phyloP scores from a whole-genome alignment of 2,329 filamentous ascomycete genomes.

The Meredithiella fracta region DNA sequence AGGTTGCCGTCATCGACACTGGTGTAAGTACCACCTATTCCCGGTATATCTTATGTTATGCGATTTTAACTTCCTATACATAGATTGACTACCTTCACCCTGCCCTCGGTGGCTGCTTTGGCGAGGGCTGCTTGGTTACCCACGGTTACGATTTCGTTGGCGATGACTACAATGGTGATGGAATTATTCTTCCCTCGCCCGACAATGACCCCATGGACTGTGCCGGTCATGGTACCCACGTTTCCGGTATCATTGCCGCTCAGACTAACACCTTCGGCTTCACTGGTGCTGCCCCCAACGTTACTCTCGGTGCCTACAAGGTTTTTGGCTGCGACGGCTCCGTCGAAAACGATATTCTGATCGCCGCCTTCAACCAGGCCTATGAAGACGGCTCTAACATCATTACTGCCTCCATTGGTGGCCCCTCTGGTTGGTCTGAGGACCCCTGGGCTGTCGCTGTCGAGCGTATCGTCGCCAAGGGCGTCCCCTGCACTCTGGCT shows the following conservation, averaged over 20 bases:
- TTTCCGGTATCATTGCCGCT: slow-evolving; percentile 46
- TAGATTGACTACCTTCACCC: slow-evolving; percentile 46
- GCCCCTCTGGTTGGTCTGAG: slow-evolving; percentile 34
- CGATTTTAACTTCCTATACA: neutral
- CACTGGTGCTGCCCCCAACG: slow-evolving; percentile 39
- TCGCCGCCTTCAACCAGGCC: slow-evolving; percentile 42
- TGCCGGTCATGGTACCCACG: slow-evolving; percentile 43
- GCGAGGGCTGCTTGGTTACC: slow-evolving; percentile 38
- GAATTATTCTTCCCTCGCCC: slow-evolving; percentile 22
- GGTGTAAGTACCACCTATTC: slow-evolving; percentile 27
- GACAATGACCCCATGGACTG: slow-evolving; percentile 39
- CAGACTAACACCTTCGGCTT: slow-evolving; percentile 30
- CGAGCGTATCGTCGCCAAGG: slow-evolving; percentile 35
- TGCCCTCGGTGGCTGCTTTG: slow-evolving; percentile 48
- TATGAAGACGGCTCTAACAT: slow-evolving; percentile 42
- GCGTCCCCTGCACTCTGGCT: slow-evolving; percentile 36
- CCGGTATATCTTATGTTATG: neutral
- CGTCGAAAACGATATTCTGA: slow-evolving; percentile 38
- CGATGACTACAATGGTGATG: slow-evolving; percentile 29
- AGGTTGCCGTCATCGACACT: slow-evolving; percentile 36
- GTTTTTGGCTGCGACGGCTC: slow-evolving; percentile 39
- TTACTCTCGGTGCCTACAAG: slow-evolving; percentile 38
- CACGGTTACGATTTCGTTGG: slow-evolving; percentile 43
- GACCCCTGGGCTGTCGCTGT: slow-evolving; percentile 34
- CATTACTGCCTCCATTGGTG: slow-evolving; percentile 39